Evolutionary conservation across 495 filamentous ascomycete genomes (phyloP).

Genomic region (Copromyces sp.): DNA sequence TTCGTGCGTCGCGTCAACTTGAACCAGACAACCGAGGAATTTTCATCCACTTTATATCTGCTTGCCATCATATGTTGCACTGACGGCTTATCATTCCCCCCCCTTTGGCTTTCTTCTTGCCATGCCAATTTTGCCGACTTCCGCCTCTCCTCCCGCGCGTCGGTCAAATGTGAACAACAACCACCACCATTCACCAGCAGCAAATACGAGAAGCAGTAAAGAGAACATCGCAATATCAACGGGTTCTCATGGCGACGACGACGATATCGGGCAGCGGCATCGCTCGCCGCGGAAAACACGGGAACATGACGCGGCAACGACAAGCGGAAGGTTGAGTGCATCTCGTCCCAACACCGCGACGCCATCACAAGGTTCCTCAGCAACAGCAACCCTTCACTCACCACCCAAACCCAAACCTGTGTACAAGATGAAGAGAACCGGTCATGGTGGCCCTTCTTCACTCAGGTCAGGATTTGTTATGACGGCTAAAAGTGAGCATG

Average conservation of each 20-base stretch:
- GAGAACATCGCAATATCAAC: neutral
- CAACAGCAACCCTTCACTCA: neutral
- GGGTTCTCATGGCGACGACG: neutral
- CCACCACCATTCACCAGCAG: neutral
- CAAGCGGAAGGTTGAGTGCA: neutral
- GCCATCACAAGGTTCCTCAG: neutral
- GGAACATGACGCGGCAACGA: neutral
- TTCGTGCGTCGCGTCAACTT: neutral
- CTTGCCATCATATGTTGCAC: neutral
- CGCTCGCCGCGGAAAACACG: neutral
- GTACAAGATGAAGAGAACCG: slow-evolving; percentile 14
- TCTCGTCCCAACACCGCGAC: neutral
- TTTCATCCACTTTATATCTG: neutral
- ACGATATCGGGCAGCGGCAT: neutral
- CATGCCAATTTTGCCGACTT: neutral
- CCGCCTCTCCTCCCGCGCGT: neutral
- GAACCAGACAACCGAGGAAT: neutral
- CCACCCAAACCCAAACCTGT: slow-evolving; percentile 4
- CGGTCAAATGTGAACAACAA: neutral
- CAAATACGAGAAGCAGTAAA: neutral
- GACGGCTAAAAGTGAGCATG: neutral
- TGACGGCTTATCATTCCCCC: neutral
- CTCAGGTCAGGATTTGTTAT: slow-evolving; percentile 3
- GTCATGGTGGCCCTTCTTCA: slow-evolving; percentile 6
- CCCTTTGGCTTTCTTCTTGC: neutral